Conservation (phyloP, 257 asterid species). For the Buddleja alternifolia region DNA sequence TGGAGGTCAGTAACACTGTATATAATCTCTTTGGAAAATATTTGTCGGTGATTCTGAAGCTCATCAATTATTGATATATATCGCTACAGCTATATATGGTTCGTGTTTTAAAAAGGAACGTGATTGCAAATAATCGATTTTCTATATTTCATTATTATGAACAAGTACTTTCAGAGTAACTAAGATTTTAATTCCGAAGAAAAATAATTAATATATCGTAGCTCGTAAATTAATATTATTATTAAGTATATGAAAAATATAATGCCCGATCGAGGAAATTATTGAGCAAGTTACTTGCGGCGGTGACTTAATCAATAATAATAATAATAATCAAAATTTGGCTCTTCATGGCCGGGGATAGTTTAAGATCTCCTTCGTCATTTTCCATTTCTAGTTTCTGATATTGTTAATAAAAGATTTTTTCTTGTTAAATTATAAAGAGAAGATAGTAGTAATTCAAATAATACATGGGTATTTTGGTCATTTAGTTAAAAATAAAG, state of each 20-base stretch:
- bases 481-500: too few relatives aligned
- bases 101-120: neutral
- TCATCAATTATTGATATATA: neutral
- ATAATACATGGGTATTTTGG: too few relatives aligned
- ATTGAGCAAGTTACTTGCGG: neutral
- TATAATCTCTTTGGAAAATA: constrained; percentile 6
- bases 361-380: neutral
- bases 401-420: too few relatives aligned
- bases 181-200: too few relatives aligned
- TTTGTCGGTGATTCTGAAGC: constrained; percentile 46
- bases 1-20: constrained; percentile 24
- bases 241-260: neutral
- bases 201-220: too few relatives aligned
- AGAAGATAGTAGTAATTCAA: too few relatives aligned
- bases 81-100: too few relatives aligned
- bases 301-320: neutral
- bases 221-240: too few relatives aligned
- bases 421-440: too few relatives aligned
- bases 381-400: neutral
- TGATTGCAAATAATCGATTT: neutral
- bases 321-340: too few relatives aligned
- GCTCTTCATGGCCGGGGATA: neutral
- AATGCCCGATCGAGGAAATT: neutral
- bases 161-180: too few relatives aligned
- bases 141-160: too few relatives aligned